These are phyloP conservation scores for Plasmodium blacklocki DNA, from an alignment of 169 alveolate species.

Conservation along the genomic window DNA sequence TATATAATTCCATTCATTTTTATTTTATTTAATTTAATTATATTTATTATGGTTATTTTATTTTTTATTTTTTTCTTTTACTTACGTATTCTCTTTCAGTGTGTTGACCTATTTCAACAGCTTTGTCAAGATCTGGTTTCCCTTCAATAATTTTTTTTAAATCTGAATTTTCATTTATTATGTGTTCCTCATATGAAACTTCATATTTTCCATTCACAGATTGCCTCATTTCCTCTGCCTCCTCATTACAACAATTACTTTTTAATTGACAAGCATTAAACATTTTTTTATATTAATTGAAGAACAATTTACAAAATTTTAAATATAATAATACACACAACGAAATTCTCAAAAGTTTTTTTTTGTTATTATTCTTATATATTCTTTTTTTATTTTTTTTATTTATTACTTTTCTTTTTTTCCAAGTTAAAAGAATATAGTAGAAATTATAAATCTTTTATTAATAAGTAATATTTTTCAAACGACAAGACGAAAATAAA, in stretches of 20 bases:
- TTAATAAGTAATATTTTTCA: too few relatives aligned
- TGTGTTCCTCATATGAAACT: slow-evolving; percentile 58
- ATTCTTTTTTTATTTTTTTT: too few relatives aligned
- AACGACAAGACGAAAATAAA: too few relatives aligned
- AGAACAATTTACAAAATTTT: background rate
- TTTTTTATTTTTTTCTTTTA: background rate
- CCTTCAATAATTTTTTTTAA: slow-evolving; percentile 60
- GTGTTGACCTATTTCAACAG: slow-evolving; percentile 79
- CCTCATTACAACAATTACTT: slow-evolving; percentile 44
- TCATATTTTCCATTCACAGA: slow-evolving; percentile 28
- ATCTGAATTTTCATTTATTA: slow-evolving; percentile 1
- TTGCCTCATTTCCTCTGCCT: slow-evolving; percentile 16
- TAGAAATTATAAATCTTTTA: too few relatives aligned
- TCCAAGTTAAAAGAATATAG: too few relatives aligned
- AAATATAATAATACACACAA: too few relatives aligned
- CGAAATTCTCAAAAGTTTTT: too few relatives aligned
- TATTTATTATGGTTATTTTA: background rate
- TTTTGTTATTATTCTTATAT: too few relatives aligned
- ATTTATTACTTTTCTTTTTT: too few relatives aligned
- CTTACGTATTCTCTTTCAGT: slow-evolving; percentile 84
- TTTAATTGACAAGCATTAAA: slow-evolving; percentile 45
- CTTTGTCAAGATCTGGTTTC: slow-evolving; percentile 77
- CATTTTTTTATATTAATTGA: slow-evolving; percentile 28
- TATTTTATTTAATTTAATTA: background rate
- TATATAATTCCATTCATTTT: background rate